Percentiles rank a stretch among this genome's conserved stretches.
Conservation (phyloP, 2,329 filamentous ascomycete genomes). For the Hypoxylon sp. region DNA sequence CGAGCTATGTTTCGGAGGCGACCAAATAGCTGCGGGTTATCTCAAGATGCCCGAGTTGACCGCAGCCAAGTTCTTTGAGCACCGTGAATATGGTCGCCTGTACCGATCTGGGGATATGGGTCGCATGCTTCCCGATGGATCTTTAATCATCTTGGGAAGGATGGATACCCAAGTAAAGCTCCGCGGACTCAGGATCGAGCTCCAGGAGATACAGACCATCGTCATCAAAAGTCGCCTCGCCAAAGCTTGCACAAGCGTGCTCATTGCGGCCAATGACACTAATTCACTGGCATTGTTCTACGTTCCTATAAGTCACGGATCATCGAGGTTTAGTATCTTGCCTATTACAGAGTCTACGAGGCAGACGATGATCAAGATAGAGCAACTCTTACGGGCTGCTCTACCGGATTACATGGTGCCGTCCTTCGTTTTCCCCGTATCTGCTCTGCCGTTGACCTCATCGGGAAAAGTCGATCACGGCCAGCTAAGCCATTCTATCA, state of each 20-base stretch:
- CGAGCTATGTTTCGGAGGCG: conserved; percentile 88
- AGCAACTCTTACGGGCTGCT: conserved; percentile 63
- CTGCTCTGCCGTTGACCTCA: conserved; percentile 75
- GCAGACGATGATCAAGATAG: conserved; percentile 61
- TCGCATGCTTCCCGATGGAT: conserved; percentile 80
- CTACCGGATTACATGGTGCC: conserved; percentile 86
- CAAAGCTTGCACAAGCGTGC: conserved; percentile 72
- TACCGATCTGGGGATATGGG: conserved; percentile 89
- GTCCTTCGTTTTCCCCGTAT: conserved; percentile 77
- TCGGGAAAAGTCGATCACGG: conserved; percentile 80
- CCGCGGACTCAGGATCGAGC: conserved; percentile 82
- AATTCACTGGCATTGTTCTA: conserved; percentile 75
- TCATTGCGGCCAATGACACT: conserved; percentile 60
- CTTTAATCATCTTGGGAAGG: conserved; percentile 78
- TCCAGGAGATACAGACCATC: conserved; percentile 77
- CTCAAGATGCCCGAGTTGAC: conserved; percentile 74
- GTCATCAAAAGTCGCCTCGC: conserved; percentile 66
- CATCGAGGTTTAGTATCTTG: conserved; percentile 54
- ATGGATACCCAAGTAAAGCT: conserved; percentile 86
- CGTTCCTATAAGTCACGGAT: conserved; percentile 58
- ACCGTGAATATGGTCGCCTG: conserved; percentile 76
- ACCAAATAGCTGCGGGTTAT: conserved; percentile 81
- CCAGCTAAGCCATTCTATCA: conserved; percentile 63
- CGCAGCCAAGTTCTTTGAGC: conserved; percentile 74
- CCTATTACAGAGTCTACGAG: conserved; percentile 51